Conservation (phyloP, 495 filamentous ascomycete species). For the Aspergillus hancockii region DNA sequence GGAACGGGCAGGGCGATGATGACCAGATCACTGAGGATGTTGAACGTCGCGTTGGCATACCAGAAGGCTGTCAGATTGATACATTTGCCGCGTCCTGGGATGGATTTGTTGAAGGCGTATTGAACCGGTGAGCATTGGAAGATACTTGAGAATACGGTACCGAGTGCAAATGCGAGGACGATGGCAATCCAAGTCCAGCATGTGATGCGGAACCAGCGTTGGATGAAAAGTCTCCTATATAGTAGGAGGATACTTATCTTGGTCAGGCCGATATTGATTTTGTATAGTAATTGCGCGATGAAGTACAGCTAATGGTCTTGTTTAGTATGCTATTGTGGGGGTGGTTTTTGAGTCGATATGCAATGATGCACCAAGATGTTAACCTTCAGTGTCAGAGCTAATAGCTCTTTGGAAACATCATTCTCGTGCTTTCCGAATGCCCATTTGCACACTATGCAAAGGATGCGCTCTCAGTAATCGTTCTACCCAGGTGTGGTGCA, state of each 20-base stretch:
- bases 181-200: constrained; percentile 16
- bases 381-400: constrained; percentile 14
- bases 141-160: constrained; percentile 39
- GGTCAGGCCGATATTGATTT: constrained; percentile 33
- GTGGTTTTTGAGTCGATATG: too few relatives aligned
- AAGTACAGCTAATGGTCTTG: constrained; percentile 22
- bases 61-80: constrained; percentile 42
- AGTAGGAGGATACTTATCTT: constrained; percentile 43
- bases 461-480: neutral
- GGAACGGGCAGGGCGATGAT: constrained; percentile 40
- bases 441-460: constrained; percentile 12
- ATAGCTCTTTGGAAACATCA: constrained; percentile 5
- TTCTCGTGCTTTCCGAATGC: constrained; percentile 16
- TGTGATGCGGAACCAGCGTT: constrained; percentile 15
- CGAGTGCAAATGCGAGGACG: constrained; percentile 38
- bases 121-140: constrained; percentile 47
- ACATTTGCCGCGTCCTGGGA: constrained; percentile 31
- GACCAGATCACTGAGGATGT: constrained; percentile 42
- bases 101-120: constrained; percentile 37
- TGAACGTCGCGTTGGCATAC: constrained; percentile 43
- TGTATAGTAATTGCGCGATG: constrained; percentile 36
- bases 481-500: neutral
- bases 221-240: constrained; percentile 41
- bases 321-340: neutral
- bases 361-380: neutral